Base-by-base conservation (phyloP, 352 stramenopile genomes). In the Phytopythium mirpurense region DNA sequence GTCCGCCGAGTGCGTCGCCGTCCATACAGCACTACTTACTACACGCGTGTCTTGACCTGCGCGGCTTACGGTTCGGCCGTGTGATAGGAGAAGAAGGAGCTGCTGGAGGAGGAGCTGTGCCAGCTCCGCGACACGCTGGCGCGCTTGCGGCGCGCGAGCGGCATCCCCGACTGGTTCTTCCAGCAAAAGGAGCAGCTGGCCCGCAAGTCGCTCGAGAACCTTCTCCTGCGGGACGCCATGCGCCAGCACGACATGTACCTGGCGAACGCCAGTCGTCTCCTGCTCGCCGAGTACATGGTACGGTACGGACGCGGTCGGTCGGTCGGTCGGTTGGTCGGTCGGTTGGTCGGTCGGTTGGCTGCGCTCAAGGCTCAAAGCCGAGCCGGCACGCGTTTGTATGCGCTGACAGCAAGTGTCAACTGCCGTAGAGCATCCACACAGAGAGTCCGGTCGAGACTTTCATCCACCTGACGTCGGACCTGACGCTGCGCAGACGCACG, bases 161-260 rank as follows among this genome's bases (percentile, higher is more conserved):
- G 48, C 36, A 67, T 74, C 41, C 59, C 70, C 1, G 63, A 70
- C 41, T 51, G 57, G 23, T 70, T 69, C 47, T 73, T 73, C 36
- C 7, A 27, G 2, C 54, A 70, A 32, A 62, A 56, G 45, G 65
- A 70, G 48, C 61, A 47, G 24, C 19, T 73, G 19, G 10, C 46
- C 3, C 36, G 60, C 2, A 62, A 47, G 37, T 53, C 63, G 27
- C 60, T 70, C 11, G 65, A 69, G 37, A 76, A 80, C 50, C 49
- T 55, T n/a, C 53, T 61, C 18, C 38, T 81, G 12, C 54, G 71
- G 16, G 56, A 70, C 0, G 62, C 69, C 31, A 66, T 68, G 5
- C 70, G 63, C 48, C 70, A 75, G 43, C 71, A 81, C 54, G 67
- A 81, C 36, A 52, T 81, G 58, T 51, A 65, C 31, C 55, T 82